phyloP scores from a whole-genome alignment of 2,329 filamentous ascomycete genomes.

The Penicillium palitans region DNA sequence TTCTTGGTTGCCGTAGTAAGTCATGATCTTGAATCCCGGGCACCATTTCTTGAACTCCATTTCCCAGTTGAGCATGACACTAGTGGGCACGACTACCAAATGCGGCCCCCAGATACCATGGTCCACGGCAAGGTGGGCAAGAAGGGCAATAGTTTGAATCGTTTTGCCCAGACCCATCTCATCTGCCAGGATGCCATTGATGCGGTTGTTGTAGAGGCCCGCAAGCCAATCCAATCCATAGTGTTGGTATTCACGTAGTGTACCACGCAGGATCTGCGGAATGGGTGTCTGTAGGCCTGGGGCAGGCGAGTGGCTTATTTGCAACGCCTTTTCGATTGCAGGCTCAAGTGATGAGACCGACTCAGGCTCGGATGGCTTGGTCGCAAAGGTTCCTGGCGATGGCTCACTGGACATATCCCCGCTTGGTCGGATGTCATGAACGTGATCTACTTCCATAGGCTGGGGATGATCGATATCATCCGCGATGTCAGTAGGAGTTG shows the following conservation, averaged over 20 bases:
- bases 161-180: conserved; percentile 99
- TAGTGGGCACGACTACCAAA: conserved; percentile 92
- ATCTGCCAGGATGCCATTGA: conserved; percentile 94
- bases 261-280: conserved; percentile 82
- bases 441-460: conserved; percentile 20
- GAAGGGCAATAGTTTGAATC: conserved; percentile 91
- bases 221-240: conserved; percentile 97
- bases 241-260: conserved; percentile 91
- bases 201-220: conserved; percentile 84
- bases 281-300: conserved; percentile 65
- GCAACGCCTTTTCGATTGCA: conserved; percentile 35
- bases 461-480: conserved; percentile 7
- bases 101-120: conserved; percentile 95
- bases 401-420: conserved; percentile 43
- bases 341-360: conserved; percentile 46
- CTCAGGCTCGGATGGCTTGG: conserved; percentile 48
- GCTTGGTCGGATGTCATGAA: conserved; percentile 28
- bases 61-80: conserved; percentile 99
- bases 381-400: conserved; percentile 45
- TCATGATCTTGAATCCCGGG: conserved; percentile 95
- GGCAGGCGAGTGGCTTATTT: conserved; percentile 43
- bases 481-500: not conserved
- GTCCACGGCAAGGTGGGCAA: conserved; percentile 87
- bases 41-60: conserved; percentile 99
- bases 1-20: conserved; percentile 92